phyloP scores from a whole-genome alignment of 2,329 filamentous ascomycete species.

The Aspergillus awamori region DNA sequence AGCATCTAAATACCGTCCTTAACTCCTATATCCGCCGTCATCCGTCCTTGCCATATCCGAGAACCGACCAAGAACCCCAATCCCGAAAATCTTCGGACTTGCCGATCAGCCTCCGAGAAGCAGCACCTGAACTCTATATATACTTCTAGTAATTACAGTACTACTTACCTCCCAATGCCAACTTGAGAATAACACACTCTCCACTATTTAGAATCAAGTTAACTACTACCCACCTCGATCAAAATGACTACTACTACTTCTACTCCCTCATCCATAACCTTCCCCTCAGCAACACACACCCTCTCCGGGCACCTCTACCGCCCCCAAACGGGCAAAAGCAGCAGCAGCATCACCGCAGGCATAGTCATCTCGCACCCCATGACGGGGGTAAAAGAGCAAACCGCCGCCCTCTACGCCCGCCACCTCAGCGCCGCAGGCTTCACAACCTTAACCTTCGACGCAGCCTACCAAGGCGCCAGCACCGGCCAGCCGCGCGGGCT shows the following conservation, averaged over 20 bases:
- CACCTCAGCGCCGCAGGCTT: slow-evolving; percentile 38
- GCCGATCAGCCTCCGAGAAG: not conserved
- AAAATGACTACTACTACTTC: no score
- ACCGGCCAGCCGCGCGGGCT: slow-evolving; percentile 40
- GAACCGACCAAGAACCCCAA: not conserved
- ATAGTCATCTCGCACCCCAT: slow-evolving; percentile 24
- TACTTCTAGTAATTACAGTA: no score
- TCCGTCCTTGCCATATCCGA: not conserved
- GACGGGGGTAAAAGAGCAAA: slow-evolving; percentile 44
- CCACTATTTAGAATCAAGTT: no score
- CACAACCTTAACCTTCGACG: slow-evolving; percentile 40
- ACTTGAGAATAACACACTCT: no score
- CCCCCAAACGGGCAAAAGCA: not conserved
- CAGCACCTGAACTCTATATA: no score
- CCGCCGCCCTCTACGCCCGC: slow-evolving; percentile 37
- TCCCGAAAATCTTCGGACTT: slow-evolving; percentile 1
- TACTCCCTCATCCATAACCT: not conserved
- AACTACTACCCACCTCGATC: no score
- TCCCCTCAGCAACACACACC: not conserved
- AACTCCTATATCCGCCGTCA: not conserved
- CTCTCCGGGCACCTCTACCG: not conserved
- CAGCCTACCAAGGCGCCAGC: slow-evolving; percentile 44
- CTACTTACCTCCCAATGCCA: no score
- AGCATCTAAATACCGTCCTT: not conserved
- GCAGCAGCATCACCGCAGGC: slow-evolving; percentile 7